Evolutionary conservation across 768 basidiomycete genomes (phyloP).

Genomic region (Lactarius pseudohatsudake): DNA sequence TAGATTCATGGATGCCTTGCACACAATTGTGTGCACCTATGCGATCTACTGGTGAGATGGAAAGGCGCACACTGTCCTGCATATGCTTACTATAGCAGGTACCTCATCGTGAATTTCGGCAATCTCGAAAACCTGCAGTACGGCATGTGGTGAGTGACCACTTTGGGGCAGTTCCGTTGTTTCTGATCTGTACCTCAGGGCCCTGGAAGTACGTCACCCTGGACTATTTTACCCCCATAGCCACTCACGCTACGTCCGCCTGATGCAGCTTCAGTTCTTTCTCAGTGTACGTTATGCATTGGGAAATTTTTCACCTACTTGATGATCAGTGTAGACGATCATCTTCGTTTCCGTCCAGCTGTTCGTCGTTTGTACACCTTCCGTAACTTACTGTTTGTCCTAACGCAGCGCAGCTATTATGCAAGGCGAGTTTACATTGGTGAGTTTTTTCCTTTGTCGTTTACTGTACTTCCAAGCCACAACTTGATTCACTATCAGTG

Average conservation of each 20-base stretch:
- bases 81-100: constrained; percentile 36
- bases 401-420: constrained; percentile 5
- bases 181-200: constrained; percentile 18
- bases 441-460: background rate
- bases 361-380: background rate
- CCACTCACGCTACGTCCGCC: no score
- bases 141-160: constrained; percentile 43
- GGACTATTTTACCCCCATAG: constrained; percentile 30
- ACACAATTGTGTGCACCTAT: constrained; percentile 45
- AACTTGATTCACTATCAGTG: background rate
- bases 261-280: background rate
- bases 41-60: constrained; percentile 46
- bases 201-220: constrained; percentile 29
- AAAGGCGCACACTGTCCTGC: background rate
- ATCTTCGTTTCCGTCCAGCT: background rate
- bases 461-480: background rate
- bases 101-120: constrained; percentile 47
- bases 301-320: background rate
- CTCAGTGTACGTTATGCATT: background rate
- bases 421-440: constrained; percentile 14
- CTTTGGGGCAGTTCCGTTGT: background rate
- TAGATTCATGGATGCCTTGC: constrained; percentile 46
- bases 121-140: constrained; percentile 39
- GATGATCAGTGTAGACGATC: background rate
- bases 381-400: no score